Conservation (phyloP, 768 basidiomycete species). For the Tephrocybe rancida region DNA sequence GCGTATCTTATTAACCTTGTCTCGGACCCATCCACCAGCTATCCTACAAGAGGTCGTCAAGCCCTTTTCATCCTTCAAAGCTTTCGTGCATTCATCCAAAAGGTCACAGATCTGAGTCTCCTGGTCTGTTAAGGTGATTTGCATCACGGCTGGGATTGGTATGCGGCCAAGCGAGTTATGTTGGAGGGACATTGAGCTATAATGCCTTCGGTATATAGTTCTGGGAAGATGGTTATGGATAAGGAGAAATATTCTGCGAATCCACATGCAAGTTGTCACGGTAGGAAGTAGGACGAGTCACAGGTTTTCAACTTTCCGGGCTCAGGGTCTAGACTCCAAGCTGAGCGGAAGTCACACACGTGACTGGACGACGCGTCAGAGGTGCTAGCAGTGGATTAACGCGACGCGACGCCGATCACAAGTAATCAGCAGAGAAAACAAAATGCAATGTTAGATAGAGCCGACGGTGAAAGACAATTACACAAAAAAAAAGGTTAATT, state of each 20-base stretch:
- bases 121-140: slow-evolving; percentile 61
- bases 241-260: not conserved
- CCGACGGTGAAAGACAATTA: too few species aligned
- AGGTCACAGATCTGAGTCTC: slow-evolving; percentile 75
- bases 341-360: too few species aligned
- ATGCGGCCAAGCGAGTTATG: slow-evolving; percentile 13
- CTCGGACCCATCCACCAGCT: slow-evolving; percentile 98
- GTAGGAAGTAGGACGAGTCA: too few species aligned
- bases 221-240: not conserved
- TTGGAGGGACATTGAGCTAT: slow-evolving; percentile 17
- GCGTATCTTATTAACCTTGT: slow-evolving; percentile 68
- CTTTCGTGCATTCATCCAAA: slow-evolving; percentile 76
- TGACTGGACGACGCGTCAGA: too few species aligned
- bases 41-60: slow-evolving; percentile 77
- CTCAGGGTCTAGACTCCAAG: too few species aligned
- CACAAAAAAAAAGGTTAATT: too few species aligned
- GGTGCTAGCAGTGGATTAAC: too few species aligned
- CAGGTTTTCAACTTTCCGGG: too few species aligned
- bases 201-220: not conserved
- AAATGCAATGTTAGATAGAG: too few species aligned
- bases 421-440: too few species aligned
- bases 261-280: slow-evolving; percentile 4
- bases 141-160: slow-evolving; percentile 26
- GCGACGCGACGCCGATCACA: too few species aligned
- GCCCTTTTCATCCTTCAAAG: slow-evolving; percentile 53